Conservation (phyloP, 352 stramenopile genomes). For the Phytophthora foliorum region DNA sequence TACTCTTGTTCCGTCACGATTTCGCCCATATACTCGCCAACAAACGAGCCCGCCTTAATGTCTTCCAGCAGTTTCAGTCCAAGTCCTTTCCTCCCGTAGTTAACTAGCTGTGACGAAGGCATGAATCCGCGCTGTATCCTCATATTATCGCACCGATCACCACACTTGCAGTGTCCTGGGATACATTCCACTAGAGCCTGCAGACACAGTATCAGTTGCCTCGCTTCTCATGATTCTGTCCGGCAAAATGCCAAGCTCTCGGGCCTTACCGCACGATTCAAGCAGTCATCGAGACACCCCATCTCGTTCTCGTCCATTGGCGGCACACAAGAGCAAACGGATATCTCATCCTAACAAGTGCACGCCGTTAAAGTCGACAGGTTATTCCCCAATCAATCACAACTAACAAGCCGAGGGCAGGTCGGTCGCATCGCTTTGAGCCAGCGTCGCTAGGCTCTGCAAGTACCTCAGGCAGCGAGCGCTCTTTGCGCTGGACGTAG, state of each 20-base stretch:
- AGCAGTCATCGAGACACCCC: slow-evolving; percentile 78
- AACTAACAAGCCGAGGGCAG: too few relatives aligned
- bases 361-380: neutral
- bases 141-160: slow-evolving; percentile 77
- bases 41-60: slow-evolving; percentile 69
- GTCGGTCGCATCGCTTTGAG: neutral
- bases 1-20: slow-evolving; percentile 90
- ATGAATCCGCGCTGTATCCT: slow-evolving; percentile 75
- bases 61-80: slow-evolving; percentile 60
- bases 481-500: slow-evolving; percentile 78
- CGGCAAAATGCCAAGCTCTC: neutral
- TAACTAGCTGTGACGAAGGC: slow-evolving; percentile 57
- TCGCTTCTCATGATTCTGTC: neutral
- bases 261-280: slow-evolving; percentile 71
- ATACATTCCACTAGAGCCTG: slow-evolving; percentile 80
- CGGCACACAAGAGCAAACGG: slow-evolving; percentile 62
- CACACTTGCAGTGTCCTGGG: slow-evolving; percentile 64
- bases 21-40: slow-evolving; percentile 88
- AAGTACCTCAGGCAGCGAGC: slow-evolving; percentile 55
- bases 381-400: slow-evolving; percentile 6
- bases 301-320: slow-evolving; percentile 44
- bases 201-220: slow-evolving; percentile 4
- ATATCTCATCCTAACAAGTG: slow-evolving; percentile 70
- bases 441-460: neutral
- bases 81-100: slow-evolving; percentile 74